Evolutionary conservation across 2,329 filamentous ascomycete genomes (phyloP), one percentile per base, ranked within the genome.

Genomic region (Microascus cirrosus): DNA sequence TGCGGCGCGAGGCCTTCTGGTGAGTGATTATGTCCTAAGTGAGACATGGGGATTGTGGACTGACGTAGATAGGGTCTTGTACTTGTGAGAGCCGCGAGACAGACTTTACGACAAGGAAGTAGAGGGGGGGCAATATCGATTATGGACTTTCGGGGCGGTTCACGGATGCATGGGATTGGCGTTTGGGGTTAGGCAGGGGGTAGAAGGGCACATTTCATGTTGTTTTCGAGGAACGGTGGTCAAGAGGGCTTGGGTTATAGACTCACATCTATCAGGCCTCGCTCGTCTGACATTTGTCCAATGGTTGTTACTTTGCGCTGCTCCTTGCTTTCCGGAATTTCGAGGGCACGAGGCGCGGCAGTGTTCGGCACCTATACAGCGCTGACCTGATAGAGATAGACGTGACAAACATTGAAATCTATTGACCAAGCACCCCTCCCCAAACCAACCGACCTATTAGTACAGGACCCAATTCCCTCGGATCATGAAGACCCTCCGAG

Each of bases 21-120:
- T 89, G 76, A 70, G 83, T 76, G 20, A 6, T 18, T 22, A n/a
- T 20, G 15, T 34, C 24, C 3, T n/a, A n/a, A n/a, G n/a, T n/a
- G n/a, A n/a, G n/a, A n/a, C n/a, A n/a, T n/a, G n/a, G n/a, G n/a
- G 5, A 6, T 28, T 28, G 35, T 24, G 18, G n/a, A 28, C 45
- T 60, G 59, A 59, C 56, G 63, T 34, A 28, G 58, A 3, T 57
- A 85, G 84, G 76, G 68, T 84, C 80, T 25, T 94, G 90, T 74
- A 94, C 87, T n/a, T 96, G 91, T 72, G 92, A 89, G 70, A 82
- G 87, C 32, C 78, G 86, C 64, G 92, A 96, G 82, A 89, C 81
- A 55, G 92, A 96, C 72, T 96, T 96, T 69, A 96, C 91, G 42
- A 90, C 86, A 58, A 83, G 81, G 74, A 73, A 74, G 64, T 79